Base-by-base conservation (phyloP, 345 rosid genomes). In the Nasturtium officinale region DNA sequence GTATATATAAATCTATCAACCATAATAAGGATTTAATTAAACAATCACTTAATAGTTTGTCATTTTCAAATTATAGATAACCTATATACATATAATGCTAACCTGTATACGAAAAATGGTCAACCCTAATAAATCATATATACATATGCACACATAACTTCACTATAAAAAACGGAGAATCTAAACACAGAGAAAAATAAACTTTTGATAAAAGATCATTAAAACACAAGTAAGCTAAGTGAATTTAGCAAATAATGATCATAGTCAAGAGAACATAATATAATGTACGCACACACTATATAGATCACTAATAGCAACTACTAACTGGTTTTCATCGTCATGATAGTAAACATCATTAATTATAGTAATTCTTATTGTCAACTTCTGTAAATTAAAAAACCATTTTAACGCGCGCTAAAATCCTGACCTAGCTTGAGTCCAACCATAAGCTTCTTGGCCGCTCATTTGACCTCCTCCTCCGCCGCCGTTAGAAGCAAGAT, bases 341-440 rank as follows among this genome's bases (percentile, higher is more conserved):
- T 40, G 46, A 64, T 65, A 46, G 51, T 56, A 64, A 64, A 70
- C 75, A 70, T 37, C 75, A 20, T 76, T 59, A 56, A 20, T 76
- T 59, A 56, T 20, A n/a, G 9, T 35, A n/a, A 13, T 35, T 69
- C 71, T 76, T 76, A 76, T 63, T 70, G 67, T 54, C 9, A 69
- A 69, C 59, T 47, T 52, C 7, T 42, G 57, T 32, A 52, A 67
- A 52, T 28, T 20, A 52, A 38, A 61, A 70, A 65, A 16, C 18
- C 48, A 23, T 38, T 57, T 64, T 10, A 57, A 57, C 76, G 50
- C 43, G 17, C 43, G 51, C 52, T 77, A 77, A 75, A 64, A 86
- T 15, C 84, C 82, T 53, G 83, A 78, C 73, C 90, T 64, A 37
- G 83, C 85, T 75, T 83, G 85, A 74, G 72, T 71, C 89, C 87